These are phyloP conservation scores for Lactifluus rugatus DNA, from an alignment of 768 basidiomycete genomes.

Conservation along the genomic window DNA sequence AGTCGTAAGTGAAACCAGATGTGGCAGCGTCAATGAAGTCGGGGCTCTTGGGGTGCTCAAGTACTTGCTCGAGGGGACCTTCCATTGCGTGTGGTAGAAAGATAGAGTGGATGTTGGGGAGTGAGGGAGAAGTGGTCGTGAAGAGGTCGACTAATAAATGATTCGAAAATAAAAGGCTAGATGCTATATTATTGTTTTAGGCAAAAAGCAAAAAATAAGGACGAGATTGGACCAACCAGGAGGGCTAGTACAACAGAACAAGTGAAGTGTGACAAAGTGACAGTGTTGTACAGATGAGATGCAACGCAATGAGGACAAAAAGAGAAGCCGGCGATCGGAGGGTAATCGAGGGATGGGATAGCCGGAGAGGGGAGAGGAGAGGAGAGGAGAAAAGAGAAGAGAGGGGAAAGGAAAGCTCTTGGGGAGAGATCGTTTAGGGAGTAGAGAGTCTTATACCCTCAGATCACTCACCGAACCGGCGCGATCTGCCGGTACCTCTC, in stretches of 20 bases:
- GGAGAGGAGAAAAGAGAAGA: constrained; percentile 13
- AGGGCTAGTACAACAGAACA: constrained; percentile 23
- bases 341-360: constrained; percentile 19
- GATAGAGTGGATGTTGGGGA: constrained; percentile 4
- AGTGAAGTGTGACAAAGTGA: constrained; percentile 32
- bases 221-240: constrained; percentile 10
- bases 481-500: constrained; percentile 6
- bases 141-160: constrained; percentile 22
- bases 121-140: constrained; percentile 19
- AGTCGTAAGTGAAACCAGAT: constrained; percentile 35
- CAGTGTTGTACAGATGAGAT: constrained; percentile 23
- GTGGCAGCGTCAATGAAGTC: constrained; percentile 39
- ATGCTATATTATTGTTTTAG: constrained; percentile 5
- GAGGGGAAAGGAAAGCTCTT: constrained; percentile 14
- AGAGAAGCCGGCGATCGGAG: constrained; percentile 26
- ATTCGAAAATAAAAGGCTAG: constrained; percentile 20
- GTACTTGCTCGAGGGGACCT: constrained; percentile 36
- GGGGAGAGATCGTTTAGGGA: constrained; percentile 8
- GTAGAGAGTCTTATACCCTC: constrained; percentile 8
- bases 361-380: constrained; percentile 13
- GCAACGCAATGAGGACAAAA: constrained; percentile 4
- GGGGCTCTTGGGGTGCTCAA: constrained; percentile 42
- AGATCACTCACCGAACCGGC: neutral
- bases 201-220: constrained; percentile 7
- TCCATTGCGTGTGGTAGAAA: constrained; percentile 31